These are phyloP conservation scores for Nigrospora oryzae DNA, from an alignment of 2,329 filamentous ascomycete species.

Conservation along the genomic window DNA sequence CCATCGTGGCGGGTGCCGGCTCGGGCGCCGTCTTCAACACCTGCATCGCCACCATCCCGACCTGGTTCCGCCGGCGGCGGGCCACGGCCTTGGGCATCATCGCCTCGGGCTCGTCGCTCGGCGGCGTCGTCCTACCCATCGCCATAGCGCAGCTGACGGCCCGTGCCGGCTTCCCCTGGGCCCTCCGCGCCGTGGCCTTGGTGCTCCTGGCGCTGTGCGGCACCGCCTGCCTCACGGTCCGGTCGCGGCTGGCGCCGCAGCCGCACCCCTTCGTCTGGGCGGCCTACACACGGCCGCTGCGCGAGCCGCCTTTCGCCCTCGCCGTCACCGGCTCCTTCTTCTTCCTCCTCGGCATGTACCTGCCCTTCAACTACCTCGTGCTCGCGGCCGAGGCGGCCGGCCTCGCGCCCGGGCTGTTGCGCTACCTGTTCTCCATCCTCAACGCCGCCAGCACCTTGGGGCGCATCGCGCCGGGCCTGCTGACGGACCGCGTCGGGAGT, in stretches of 20 bases:
- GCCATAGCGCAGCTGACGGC: conserved; percentile 43
- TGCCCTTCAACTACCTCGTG: conserved; percentile 45
- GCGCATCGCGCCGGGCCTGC: conserved; percentile 24
- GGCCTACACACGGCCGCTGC: conserved; percentile 38
- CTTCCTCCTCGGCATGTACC: conserved; percentile 50
- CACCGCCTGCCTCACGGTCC: conserved; percentile 21
- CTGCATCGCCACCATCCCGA: conserved; percentile 23
- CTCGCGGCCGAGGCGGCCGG: conserved; percentile 36
- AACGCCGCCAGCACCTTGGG: conserved; percentile 34
- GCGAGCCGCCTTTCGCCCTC: conserved; percentile 34
- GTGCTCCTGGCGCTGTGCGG: conserved; percentile 23
- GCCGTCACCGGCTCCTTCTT: conserved; percentile 39
- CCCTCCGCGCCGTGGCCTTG: conserved; percentile 27
- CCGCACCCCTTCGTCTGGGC: conserved; percentile 30
- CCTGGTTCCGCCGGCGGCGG: conserved; percentile 38
- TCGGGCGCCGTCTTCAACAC: conserved; percentile 26
- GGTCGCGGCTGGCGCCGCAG: conserved; percentile 23
- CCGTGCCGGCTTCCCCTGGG: conserved; percentile 31
- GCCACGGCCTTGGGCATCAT: conserved; percentile 38
- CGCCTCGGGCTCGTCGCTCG: conserved; percentile 38
- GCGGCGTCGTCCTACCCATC: conserved; percentile 48
- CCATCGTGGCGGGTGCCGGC: conserved; percentile 21
- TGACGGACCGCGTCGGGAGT: conserved; percentile 27
- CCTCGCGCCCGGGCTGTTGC: conserved; percentile 31
- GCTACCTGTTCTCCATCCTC: conserved; percentile 48